A percentile compares a stretch with the other conserved stretches of the same genome.
Conservation (phyloP, 1,139 yeast species). For the Yarrowia galli region DNA sequence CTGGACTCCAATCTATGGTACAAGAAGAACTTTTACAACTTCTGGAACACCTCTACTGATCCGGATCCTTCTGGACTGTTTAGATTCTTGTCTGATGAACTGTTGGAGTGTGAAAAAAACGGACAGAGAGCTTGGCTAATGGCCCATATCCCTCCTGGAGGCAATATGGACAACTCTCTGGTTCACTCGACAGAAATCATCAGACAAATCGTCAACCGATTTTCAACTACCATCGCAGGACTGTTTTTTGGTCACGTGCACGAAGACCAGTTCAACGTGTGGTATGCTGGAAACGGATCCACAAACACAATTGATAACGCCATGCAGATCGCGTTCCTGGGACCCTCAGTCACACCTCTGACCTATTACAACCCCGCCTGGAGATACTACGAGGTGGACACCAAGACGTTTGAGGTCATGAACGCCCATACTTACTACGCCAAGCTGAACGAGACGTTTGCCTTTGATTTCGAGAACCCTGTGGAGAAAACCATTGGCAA, state of each 20-base stretch:
- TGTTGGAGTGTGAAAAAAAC: conserved; percentile 62
- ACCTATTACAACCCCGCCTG: conserved; percentile 36
- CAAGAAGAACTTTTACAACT: conserved; percentile 68
- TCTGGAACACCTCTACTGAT: conserved; percentile 56
- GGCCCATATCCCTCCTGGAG: conserved; percentile 70
- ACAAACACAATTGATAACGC: conserved; percentile 56
- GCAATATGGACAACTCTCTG: conserved; percentile 63
- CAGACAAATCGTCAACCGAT: conserved; percentile 66
- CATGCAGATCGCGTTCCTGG: conserved; percentile 67
- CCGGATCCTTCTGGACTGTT: conserved; percentile 72
- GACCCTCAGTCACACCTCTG: conserved; percentile 71
- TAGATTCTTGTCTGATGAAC: conserved; percentile 66
- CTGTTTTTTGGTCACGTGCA: conserved; percentile 78
- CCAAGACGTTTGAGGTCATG: conserved; percentile 65
- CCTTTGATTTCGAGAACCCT: conserved; percentile 46
- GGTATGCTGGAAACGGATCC: conserved; percentile 55
- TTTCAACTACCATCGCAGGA: conserved; percentile 73
- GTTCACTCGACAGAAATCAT: conserved; percentile 60
- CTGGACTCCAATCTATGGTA: conserved; percentile 73
- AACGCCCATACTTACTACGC: conserved; percentile 64
- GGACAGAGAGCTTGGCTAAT: conserved; percentile 74
- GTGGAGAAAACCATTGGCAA: conserved; percentile 29
- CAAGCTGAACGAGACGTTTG: conserved; percentile 52
- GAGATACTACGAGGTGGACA: conserved; percentile 59
- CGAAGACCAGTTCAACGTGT: conserved; percentile 67